Base-by-base conservation (phyloP, 2,329 filamentous ascomycete species). In the Chaetomiaceae sp. region DNA sequence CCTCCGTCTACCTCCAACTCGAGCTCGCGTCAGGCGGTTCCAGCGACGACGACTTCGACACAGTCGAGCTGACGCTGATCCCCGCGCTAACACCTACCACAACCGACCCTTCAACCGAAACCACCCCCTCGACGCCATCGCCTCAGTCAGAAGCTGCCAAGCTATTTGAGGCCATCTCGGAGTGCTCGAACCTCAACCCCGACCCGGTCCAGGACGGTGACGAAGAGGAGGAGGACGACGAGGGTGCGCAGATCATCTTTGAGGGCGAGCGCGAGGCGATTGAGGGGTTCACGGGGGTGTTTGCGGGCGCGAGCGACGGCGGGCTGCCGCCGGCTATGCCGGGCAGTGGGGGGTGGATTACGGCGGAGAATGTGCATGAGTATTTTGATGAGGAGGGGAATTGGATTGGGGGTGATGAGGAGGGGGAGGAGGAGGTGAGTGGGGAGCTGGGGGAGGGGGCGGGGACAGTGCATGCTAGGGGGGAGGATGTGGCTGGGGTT, bases 351-450 rank as follows among this genome's bases (percentile, higher is more conserved):
- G 86, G 86, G 0, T 91, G 86, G 86, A 89, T 97, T 60, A 97
- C 91, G 14, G 86, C 87, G 8, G 91, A 95, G 47, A 97, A 96
- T 58, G 83, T 95, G 62, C 74, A 84, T 53, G 79, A 95, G 56
- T 95, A 81, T 60, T 86, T 93, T 65, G 86, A 93, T 57, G 81
- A 77, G 51, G 76, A 89, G 8, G 88, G 88, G 3, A 89, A 91
- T 60, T 91, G 84, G 78, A 84, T 86, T 9, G 68, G 61, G 3
- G 66, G 60, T 6, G 66, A 60, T 6, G 71, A 56, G 33, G 72
- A 62, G 49, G 69, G 55, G 68, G 67, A 61, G 8, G 71, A 57
- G 32, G 72, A 61, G 50, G 55, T 55, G 1, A 62, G 65, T 39
- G 67, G 65, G 2, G 64, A 54, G 36, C 44, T 57, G n/a, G 56